Evolutionary conservation across 768 basidiomycete species (phyloP).

Genomic region (Trametes elegans): DNA sequence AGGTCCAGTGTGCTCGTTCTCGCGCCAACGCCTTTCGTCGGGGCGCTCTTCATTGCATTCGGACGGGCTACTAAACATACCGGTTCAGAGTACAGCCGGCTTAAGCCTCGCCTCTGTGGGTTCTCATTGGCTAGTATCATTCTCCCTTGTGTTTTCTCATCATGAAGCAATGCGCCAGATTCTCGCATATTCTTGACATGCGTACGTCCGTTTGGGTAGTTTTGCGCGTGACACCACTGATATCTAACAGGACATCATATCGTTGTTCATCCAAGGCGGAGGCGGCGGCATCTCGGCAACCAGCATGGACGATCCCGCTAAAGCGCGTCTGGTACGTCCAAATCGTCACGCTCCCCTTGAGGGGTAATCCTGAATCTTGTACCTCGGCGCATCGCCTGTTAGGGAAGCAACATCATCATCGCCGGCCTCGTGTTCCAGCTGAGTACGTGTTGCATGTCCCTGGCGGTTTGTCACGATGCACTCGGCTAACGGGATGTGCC

Average conservation of each 20-base stretch:
- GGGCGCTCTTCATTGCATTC: constrained; percentile 54
- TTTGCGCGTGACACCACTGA: not conserved
- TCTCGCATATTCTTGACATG: constrained; percentile 28
- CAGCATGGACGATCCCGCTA: constrained; percentile 12
- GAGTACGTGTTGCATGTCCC: constrained; percentile 24
- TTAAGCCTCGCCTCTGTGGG: constrained; percentile 35
- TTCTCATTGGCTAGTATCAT: not conserved
- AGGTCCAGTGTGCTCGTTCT: constrained; percentile 13
- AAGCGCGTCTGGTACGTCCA: constrained; percentile 9
- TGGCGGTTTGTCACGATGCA: not conserved
- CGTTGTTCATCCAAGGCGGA: constrained; percentile 39
- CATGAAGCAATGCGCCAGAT: constrained; percentile 19
- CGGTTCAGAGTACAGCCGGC: constrained; percentile 52
- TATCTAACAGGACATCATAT: constrained; percentile 32
- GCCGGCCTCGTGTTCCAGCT: constrained; percentile 30
- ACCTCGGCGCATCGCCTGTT: no score
- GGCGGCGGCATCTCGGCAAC: constrained; percentile 35
- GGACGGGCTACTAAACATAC: constrained; percentile 47
- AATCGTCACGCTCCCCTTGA: no score
- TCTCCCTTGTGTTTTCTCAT: not conserved
- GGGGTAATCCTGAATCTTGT: no score
- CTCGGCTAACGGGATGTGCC: not conserved
- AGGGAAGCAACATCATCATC: constrained; percentile 31
- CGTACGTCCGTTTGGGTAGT: constrained; percentile 25
- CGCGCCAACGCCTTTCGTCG: constrained; percentile 53